phyloP scores from a whole-genome alignment of 2,329 filamentous ascomycete genomes.

The Colletotrichum cordylinicola region DNA sequence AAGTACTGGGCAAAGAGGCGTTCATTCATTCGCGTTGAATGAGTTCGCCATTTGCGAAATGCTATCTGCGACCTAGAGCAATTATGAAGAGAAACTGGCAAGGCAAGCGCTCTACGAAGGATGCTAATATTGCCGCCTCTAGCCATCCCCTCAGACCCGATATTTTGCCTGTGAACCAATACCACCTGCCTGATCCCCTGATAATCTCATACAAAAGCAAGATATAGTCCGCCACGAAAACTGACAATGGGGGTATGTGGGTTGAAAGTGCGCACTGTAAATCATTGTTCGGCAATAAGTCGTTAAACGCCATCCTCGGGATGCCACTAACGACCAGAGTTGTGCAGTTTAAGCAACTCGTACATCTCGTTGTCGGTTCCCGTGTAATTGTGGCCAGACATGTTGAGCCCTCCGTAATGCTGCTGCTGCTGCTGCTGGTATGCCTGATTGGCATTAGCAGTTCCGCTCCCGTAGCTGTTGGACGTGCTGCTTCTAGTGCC shows the following conservation, averaged over 20 bases:
- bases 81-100: not conserved
- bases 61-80: not conserved
- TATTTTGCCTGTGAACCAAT: not conserved
- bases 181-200: not conserved
- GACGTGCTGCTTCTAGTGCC: not conserved
- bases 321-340: not conserved
- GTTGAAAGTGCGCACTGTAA: not conserved
- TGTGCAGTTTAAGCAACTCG: slow-evolving; percentile 14
- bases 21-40: not conserved
- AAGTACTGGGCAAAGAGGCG: not conserved
- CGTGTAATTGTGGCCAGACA: slow-evolving; percentile 1
- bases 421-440: slow-evolving; percentile 22
- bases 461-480: not conserved
- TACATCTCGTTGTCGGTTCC: slow-evolving; percentile 8
- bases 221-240: not conserved
- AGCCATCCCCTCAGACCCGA: not conserved
- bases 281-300: not conserved
- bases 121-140: not conserved
- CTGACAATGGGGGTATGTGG: not conserved
- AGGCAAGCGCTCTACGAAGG: not conserved
- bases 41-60: not conserved
- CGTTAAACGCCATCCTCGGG: not conserved
- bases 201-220: not conserved
- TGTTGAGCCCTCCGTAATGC: not conserved
- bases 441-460: not conserved